Evolutionary conservation across 257 asterid species (phyloP).

Genomic region (Nicotiana tabacum): DNA sequence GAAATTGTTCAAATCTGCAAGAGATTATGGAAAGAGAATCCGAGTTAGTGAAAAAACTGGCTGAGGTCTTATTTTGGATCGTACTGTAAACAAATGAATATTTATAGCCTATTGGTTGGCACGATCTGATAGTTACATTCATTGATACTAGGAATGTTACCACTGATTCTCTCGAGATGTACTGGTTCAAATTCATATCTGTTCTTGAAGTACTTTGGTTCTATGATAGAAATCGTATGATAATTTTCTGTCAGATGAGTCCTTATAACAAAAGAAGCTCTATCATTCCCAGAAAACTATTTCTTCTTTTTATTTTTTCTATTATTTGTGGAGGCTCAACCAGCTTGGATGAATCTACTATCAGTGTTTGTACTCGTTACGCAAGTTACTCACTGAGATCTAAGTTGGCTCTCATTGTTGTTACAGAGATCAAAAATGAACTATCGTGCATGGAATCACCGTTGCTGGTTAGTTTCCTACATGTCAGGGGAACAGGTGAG

Average conservation of each 20-base stretch:
- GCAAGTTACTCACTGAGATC: neutral
- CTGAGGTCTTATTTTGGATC: slow-evolving; percentile 57
- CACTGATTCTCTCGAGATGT: neutral
- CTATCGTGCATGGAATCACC: slow-evolving; percentile 96
- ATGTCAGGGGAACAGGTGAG: slow-evolving; percentile 74
- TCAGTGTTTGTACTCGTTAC: neutral
- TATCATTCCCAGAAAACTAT: neutral
- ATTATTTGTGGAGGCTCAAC: too few relatives aligned
- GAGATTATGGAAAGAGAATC: slow-evolving; percentile 76
- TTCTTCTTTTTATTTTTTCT: too few relatives aligned
- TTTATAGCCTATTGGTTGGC: neutral
- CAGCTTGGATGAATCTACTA: neutral
- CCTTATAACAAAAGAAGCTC: neutral
- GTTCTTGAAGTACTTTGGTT: neutral
- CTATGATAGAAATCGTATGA: neutral
- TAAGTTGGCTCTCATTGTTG: slow-evolving; percentile 9
- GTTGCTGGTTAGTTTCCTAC: slow-evolving; percentile 90
- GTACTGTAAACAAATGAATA: neutral
- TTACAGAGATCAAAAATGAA: slow-evolving; percentile 88
- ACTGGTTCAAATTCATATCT: neutral
- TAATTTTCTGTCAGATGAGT: neutral
- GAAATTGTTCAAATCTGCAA: slow-evolving; percentile 48
- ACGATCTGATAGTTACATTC: neutral
- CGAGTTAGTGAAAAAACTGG: slow-evolving; percentile 60
- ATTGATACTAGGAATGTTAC: neutral